phyloP scores from a whole-genome alignment of 2,329 filamentous ascomycete species.

The Aspergillus novofumigatus region DNA sequence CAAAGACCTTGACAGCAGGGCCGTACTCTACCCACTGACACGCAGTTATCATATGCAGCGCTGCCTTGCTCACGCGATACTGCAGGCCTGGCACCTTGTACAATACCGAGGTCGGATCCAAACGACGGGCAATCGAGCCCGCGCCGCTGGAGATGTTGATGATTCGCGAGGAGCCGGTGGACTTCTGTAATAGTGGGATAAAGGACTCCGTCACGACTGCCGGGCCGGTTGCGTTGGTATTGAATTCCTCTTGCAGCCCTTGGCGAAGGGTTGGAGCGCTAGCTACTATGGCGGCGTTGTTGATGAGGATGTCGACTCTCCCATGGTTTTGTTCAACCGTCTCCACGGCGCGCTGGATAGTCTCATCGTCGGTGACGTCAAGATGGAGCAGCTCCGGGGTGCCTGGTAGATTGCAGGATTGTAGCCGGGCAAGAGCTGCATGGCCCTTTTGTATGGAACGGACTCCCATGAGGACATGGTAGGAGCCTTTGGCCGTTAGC shows the following conservation, averaged over 20 bases:
- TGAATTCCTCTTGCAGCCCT: conserved; percentile 17
- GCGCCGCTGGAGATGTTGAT: conserved; percentile 35
- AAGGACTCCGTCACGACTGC: conserved; percentile 30
- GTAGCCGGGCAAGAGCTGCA: conserved; percentile 26
- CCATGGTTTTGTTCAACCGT: conserved; percentile 12
- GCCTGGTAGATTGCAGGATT: conserved; percentile 21
- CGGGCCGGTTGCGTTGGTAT: conserved; percentile 37
- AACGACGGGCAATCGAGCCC: conserved; percentile 25
- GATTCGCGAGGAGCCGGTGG: conserved; percentile 4
- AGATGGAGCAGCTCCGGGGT: conserved; percentile 28
- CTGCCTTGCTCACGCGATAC: conserved; percentile 42
- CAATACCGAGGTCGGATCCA: conserved; percentile 20
- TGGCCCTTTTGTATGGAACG: conserved; percentile 30
- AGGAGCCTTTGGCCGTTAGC: conserved; percentile 25
- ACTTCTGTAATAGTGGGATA: conserved; percentile 28
- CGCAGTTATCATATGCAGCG: conserved; percentile 35
- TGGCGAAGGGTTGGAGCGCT: neutral
- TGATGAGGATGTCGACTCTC: conserved; percentile 25
- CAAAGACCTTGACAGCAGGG: conserved; percentile 7
- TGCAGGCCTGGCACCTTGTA: conserved; percentile 32
- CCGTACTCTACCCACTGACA: conserved; percentile 9
- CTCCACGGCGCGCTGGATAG: conserved; percentile 21
- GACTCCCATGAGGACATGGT: conserved; percentile 35
- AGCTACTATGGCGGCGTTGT: conserved; percentile 19
- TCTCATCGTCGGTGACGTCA: conserved; percentile 31